Evolutionary conservation across 805 yeast genomes (phyloP).

Genomic region (Candida boleticola): DNA sequence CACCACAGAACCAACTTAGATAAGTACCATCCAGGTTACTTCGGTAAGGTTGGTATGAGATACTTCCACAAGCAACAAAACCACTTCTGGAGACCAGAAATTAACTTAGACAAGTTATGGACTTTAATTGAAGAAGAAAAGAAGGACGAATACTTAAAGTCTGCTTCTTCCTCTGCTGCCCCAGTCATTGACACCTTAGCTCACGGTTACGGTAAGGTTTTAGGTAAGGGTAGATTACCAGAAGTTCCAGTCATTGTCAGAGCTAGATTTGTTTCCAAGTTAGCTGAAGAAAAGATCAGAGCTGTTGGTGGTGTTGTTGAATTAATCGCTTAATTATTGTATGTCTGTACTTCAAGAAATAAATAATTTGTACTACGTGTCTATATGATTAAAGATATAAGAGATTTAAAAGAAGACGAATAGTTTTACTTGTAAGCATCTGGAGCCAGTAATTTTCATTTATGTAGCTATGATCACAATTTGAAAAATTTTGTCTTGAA

Average conservation of each 20-base stretch:
- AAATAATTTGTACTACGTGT: constrained; percentile 1
- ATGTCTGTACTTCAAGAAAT: constrained; percentile 5
- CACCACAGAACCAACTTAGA: constrained; percentile 99
- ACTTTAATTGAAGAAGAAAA: constrained; percentile 89
- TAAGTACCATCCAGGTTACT: constrained; percentile 99
- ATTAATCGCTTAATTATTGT: constrained; percentile 80
- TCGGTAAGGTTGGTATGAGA: constrained; percentile 99
- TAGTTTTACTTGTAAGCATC: too few relatives aligned
- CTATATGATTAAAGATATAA: too few relatives aligned
- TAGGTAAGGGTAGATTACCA: constrained; percentile 99
- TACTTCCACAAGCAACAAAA: constrained; percentile 93
- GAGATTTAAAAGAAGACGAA: too few relatives aligned
- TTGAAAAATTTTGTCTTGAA: too few relatives aligned
- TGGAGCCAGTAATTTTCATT: too few relatives aligned
- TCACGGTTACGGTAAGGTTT: constrained; percentile 99
- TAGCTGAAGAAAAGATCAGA: constrained; percentile 99
- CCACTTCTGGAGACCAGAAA: constrained; percentile 97
- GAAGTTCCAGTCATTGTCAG: constrained; percentile 97
- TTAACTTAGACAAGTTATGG: constrained; percentile 99
- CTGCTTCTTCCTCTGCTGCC: constrained; percentile 85
- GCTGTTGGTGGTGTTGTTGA: constrained; percentile 99
- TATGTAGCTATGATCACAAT: too few relatives aligned
- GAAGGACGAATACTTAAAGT: constrained; percentile 89
- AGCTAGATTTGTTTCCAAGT: constrained; percentile 98
- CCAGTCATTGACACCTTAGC: constrained; percentile 99